Conservation (phyloP, 2,329 filamentous ascomycete genomes). For the Ilyonectria sp. region DNA sequence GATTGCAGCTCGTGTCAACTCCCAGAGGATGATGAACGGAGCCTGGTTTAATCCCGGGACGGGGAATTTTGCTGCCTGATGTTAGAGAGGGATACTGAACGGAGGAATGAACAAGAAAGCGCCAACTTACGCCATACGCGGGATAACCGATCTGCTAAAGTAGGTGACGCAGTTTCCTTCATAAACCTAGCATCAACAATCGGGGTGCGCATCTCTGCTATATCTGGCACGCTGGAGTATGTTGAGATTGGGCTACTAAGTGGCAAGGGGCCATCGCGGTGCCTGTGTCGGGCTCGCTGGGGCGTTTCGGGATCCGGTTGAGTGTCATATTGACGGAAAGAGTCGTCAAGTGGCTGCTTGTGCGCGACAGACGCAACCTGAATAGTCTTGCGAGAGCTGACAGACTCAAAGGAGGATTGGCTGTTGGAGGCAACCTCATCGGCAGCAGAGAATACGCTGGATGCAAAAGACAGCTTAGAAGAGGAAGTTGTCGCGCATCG, state of each 20-base stretch:
- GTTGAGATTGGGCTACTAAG: slow-evolving; percentile 32
- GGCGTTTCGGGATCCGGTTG: slow-evolving; percentile 20
- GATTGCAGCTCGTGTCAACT: slow-evolving; percentile 63
- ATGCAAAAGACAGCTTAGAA: slow-evolving; percentile 51
- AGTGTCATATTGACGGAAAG: slow-evolving; percentile 34
- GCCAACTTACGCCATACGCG: slow-evolving; percentile 58
- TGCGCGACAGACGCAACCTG: background rate
- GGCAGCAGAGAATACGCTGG: slow-evolving; percentile 53
- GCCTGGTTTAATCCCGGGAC: slow-evolving; percentile 56
- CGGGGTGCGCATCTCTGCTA: slow-evolving; percentile 27
- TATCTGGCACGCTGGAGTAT: slow-evolving; percentile 42
- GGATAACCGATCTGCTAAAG: slow-evolving; percentile 49
- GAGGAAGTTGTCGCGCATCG: slow-evolving; percentile 50
- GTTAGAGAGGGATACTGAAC: slow-evolving; percentile 7
- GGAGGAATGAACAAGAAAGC: no score
- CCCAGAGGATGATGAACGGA: slow-evolving; percentile 67
- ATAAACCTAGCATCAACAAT: background rate
- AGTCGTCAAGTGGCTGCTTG: slow-evolving; percentile 28
- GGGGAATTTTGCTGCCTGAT: slow-evolving; percentile 56
- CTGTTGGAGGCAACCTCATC: slow-evolving; percentile 45
- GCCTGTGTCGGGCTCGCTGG: background rate
- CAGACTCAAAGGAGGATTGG: slow-evolving; percentile 51
- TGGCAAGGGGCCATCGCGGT: background rate
- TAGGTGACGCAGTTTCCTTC: background rate
- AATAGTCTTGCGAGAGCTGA: background rate